These are phyloP conservation scores for Peronospora belbahrii DNA, from an alignment of 352 stramenopile genomes.

Conservation along the genomic window DNA sequence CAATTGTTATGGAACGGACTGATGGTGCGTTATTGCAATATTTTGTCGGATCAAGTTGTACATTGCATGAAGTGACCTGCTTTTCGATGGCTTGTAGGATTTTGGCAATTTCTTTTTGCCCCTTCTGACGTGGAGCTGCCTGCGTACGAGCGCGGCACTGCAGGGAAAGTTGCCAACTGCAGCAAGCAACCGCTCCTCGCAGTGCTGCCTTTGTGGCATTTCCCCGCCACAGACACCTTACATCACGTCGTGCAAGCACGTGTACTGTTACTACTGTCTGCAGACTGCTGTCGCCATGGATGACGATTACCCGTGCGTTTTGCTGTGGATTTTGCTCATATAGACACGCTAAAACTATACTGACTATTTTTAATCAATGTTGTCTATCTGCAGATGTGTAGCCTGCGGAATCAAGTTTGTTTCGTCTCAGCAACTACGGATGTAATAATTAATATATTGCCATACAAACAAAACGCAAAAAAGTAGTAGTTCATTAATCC, in stretches of 20 bases:
- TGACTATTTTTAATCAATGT: not conserved
- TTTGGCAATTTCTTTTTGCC: conserved; percentile 74
- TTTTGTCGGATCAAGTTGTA: not conserved
- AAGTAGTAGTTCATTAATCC: too few relatives aligned
- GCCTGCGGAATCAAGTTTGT: conserved; percentile 61
- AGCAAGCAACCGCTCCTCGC: conserved; percentile 12
- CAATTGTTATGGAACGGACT: conserved; percentile 77
- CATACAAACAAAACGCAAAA: too few relatives aligned
- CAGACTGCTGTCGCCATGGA: conserved; percentile 65
- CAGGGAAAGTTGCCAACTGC: conserved; percentile 1
- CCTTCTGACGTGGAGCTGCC: conserved; percentile 58
- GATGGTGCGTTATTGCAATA: conserved; percentile 38
- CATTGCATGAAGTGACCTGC: conserved; percentile 1
- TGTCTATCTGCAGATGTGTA: conserved; percentile 38
- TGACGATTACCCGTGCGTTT: conserved; percentile 60
- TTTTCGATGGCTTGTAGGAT: conserved; percentile 33
- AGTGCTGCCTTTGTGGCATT: conserved; percentile 62
- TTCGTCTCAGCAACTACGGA: conserved; percentile 45
- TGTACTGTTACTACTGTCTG: conserved; percentile 85
- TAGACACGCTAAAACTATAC: not conserved
- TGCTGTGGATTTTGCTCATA: not conserved
- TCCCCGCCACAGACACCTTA: conserved; percentile 68
- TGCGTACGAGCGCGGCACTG: conserved; percentile 17
- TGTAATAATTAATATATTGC: not conserved
- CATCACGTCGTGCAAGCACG: conserved; percentile 79